Evolutionary conservation across 2,329 filamentous ascomycete genomes (phyloP).

Genomic region (Verticillium isaacii): DNA sequence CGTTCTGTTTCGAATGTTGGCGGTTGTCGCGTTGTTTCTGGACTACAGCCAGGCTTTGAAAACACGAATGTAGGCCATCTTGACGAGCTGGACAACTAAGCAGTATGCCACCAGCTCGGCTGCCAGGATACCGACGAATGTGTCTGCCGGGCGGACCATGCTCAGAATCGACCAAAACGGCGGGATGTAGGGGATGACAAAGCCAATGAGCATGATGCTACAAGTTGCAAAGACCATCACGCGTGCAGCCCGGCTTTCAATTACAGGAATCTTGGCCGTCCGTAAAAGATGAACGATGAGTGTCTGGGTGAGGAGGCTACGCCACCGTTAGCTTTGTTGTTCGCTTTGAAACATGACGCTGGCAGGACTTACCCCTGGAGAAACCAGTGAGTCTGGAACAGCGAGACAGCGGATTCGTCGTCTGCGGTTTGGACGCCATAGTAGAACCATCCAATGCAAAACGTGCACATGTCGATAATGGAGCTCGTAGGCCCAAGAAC

Average conservation of each 20-base stretch:
- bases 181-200: slow-evolving; percentile 19
- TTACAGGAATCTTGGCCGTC: slow-evolving; percentile 19
- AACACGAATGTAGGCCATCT: slow-evolving; percentile 18
- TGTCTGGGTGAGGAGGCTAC: slow-evolving; percentile 18
- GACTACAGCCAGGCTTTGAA: slow-evolving; percentile 19
- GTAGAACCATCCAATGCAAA: slow-evolving; percentile 16
- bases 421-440: slow-evolving; percentile 15
- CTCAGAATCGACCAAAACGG: slow-evolving; percentile 14
- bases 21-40: no score
- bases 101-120: slow-evolving; percentile 18
- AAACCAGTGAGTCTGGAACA: slow-evolving; percentile 22
- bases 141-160: slow-evolving; percentile 14
- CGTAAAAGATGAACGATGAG: slow-evolving; percentile 22
- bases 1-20: no score
- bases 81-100: slow-evolving; percentile 20
- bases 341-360: not conserved
- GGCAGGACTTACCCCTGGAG: slow-evolving; percentile 13
- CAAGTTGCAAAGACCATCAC: slow-evolving; percentile 17
- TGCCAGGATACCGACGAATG: slow-evolving; percentile 17
- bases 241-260: slow-evolving; percentile 16
- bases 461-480: slow-evolving; percentile 20
- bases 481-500: slow-evolving; percentile 22
- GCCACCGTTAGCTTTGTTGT: not conserved
- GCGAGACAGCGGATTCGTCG: slow-evolving; percentile 8
- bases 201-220: slow-evolving; percentile 19